phyloP scores from a whole-genome alignment of 306 rosid genomes.

The Trifolium dubium region DNA sequence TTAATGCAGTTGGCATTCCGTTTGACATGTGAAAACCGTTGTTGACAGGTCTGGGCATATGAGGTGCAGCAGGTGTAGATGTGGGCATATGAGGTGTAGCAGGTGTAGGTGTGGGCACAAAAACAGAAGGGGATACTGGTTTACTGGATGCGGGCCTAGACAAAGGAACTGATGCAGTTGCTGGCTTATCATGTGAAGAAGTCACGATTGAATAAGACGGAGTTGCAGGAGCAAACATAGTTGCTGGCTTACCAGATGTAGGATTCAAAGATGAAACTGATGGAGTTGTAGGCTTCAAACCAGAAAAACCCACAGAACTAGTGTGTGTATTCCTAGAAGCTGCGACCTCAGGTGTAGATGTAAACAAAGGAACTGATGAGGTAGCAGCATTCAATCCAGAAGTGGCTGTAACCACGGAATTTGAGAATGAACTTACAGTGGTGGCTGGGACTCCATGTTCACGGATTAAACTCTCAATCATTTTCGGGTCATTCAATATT shows the following conservation, averaged over 20 bases:
- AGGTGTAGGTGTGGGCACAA: constrained; percentile 1
- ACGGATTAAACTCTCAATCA: constrained; percentile 58
- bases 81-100: not conserved
- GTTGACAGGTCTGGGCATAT: constrained; percentile 34
- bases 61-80: constrained; percentile 28
- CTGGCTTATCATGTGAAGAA: constrained; percentile 6
- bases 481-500: constrained; percentile 64
- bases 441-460: constrained; percentile 33
- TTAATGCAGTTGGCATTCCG: constrained; percentile 34
- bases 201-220: constrained; percentile 8
- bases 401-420: constrained; percentile 15
- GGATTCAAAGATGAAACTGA: constrained; percentile 21
- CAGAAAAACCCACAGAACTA: constrained; percentile 21
- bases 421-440: constrained; percentile 33
- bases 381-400: constrained; percentile 37
- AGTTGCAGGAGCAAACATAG: constrained; percentile 14
- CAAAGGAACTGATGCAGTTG: constrained; percentile 37
- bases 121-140: constrained; percentile 29
- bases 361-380: constrained; percentile 37
- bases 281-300: constrained; percentile 1
- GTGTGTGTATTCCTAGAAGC: constrained; percentile 31
- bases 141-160: constrained; percentile 34
- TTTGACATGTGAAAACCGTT: constrained; percentile 33
- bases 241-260: constrained; percentile 22
- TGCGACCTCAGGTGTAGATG: constrained; percentile 15